Evolutionary conservation across 768 basidiomycete genomes (phyloP).

Genomic region (Boletus reticuloceps): DNA sequence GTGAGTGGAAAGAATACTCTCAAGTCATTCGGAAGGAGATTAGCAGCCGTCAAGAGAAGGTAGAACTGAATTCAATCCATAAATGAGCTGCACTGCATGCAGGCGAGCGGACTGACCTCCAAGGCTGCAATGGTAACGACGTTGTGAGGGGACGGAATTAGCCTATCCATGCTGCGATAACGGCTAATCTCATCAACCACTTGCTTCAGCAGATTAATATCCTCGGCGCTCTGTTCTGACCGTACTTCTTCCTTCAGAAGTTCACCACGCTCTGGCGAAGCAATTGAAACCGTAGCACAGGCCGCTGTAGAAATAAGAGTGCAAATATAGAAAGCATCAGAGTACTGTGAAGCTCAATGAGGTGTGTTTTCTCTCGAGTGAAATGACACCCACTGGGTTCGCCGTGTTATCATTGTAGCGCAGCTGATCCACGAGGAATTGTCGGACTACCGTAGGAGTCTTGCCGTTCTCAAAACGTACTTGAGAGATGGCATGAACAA

Average conservation of each 20-base stretch:
- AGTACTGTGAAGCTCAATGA: constrained; percentile 52
- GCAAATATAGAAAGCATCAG: constrained; percentile 89
- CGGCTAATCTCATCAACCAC: constrained; percentile 82
- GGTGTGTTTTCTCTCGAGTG: background rate
- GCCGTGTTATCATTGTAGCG: constrained; percentile 93
- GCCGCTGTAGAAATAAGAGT: constrained; percentile 81
- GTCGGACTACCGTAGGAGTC: constrained; percentile 79
- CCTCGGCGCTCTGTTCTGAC: constrained; percentile 65
- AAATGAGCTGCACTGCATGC: constrained; percentile 1
- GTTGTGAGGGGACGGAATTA: constrained; percentile 94
- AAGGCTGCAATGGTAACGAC: constrained; percentile 87
- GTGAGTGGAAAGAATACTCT: constrained; percentile 85
- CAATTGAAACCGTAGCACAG: constrained; percentile 71
- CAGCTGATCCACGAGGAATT: constrained; percentile 89
- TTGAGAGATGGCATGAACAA: constrained; percentile 80
- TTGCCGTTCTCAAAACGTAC: constrained; percentile 87
- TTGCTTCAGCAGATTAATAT: constrained; percentile 66
- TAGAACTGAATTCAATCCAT: constrained; percentile 56
- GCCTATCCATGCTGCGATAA: constrained; percentile 90
- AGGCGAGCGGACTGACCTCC: constrained; percentile 57
- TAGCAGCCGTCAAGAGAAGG: constrained; percentile 71
- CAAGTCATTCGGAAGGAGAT: constrained; percentile 74
- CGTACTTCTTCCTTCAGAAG: constrained; percentile 66
- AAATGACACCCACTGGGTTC: constrained; percentile 61
- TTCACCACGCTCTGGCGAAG: constrained; percentile 79